These are phyloP conservation scores for Colletotrichum sidae DNA, from an alignment of 2,329 filamentous ascomycete species.

Conservation along the genomic window DNA sequence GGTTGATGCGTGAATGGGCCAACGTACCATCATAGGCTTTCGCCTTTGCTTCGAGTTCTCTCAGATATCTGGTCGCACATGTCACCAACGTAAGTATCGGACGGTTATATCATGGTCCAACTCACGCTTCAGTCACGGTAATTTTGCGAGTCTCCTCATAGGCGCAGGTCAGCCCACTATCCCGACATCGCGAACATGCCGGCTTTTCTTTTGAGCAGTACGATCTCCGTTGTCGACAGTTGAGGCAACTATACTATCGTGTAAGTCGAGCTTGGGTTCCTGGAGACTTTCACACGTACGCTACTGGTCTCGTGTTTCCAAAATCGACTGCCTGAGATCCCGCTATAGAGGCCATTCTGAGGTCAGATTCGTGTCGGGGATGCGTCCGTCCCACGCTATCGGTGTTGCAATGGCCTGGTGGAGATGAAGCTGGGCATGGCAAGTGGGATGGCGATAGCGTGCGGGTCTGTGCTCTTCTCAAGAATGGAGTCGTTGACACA, in stretches of 20 bases:
- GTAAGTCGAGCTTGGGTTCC: background rate
- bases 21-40: conserved; percentile 30
- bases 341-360: conserved; percentile 15
- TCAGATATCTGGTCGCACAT: conserved; percentile 1
- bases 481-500: conserved; percentile 29
- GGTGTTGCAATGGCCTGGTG: conserved; percentile 5
- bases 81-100: background rate
- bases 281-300: conserved; percentile 38
- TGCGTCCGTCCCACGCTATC: conserved; percentile 3
- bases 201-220: conserved; percentile 53
- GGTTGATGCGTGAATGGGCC: background rate
- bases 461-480: conserved; percentile 7
- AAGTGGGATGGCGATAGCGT: conserved; percentile 6
- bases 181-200: conserved; percentile 48
- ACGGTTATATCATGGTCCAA: background rate
- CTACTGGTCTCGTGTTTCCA: conserved; percentile 41
- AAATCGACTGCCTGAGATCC: conserved; percentile 16
- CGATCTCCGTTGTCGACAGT: conserved; percentile 49
- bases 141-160: conserved; percentile 51
- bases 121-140: conserved; percentile 48
- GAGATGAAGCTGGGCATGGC: conserved; percentile 15
- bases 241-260: conserved; percentile 44
- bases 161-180: conserved; percentile 44
- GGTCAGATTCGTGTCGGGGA: conserved; percentile 2
- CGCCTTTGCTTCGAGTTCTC: conserved; percentile 29